Evolutionary conservation across 495 filamentous ascomycete species (phyloP).

Genomic region (Immersiella caudata): DNA sequence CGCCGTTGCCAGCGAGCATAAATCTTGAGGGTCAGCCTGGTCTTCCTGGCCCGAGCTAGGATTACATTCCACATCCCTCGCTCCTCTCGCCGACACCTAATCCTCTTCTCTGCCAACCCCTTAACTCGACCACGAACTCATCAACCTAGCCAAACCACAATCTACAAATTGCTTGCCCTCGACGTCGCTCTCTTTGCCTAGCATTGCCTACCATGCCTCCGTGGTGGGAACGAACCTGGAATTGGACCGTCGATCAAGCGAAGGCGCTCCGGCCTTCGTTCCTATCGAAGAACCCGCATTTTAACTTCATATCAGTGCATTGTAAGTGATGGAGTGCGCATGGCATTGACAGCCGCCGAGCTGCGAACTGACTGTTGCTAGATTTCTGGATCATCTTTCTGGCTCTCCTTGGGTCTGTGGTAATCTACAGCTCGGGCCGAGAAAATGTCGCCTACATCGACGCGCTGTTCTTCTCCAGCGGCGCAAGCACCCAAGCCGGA

Average conservation of each 20-base stretch:
- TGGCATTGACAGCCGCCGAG: not conserved
- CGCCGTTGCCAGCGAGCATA: not conserved
- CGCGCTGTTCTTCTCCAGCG: slow-evolving; percentile 81
- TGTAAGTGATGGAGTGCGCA: slow-evolving; percentile 54
- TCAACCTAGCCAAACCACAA: not conserved
- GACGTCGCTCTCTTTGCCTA: not conserved
- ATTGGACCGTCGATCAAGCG: slow-evolving; percentile 42
- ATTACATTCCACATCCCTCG: not conserved
- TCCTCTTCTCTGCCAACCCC: not conserved
- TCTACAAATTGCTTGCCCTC: not conserved
- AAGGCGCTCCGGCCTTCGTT: slow-evolving; percentile 54
- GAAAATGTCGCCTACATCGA: slow-evolving; percentile 76
- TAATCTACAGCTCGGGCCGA: slow-evolving; percentile 63
- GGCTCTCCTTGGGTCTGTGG: slow-evolving; percentile 70
- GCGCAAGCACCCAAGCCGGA: slow-evolving; percentile 86
- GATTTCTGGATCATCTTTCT: slow-evolving; percentile 78
- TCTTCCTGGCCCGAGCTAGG: not conserved
- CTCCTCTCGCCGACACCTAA: not conserved
- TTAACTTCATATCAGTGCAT: slow-evolving; percentile 86
- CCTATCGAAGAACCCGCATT: slow-evolving; percentile 57
- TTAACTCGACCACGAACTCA: not conserved
- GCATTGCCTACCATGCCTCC: slow-evolving; percentile 22
- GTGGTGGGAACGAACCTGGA: slow-evolving; percentile 19
- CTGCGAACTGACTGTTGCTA: slow-evolving; percentile 34
- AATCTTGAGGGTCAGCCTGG: not conserved